Evolutionary conservation across 345 rosid species (phyloP).

Genomic region (Arabidopsis suecica): DNA sequence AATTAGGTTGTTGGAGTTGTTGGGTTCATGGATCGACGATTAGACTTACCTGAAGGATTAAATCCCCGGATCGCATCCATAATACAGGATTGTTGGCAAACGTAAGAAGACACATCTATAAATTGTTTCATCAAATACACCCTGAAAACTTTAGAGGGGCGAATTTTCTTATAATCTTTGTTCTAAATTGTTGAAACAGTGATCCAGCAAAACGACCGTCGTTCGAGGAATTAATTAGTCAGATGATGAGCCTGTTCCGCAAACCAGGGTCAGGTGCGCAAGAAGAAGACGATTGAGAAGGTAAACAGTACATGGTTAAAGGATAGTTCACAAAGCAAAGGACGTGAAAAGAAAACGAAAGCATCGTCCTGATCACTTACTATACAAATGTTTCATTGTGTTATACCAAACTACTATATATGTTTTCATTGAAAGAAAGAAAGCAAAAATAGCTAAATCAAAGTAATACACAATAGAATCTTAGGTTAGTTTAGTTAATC

Average conservation of each 20-base stretch:
- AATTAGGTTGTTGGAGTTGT: conserved; percentile 81
- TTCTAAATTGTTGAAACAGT: conserved; percentile 46
- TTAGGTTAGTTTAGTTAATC: background rate
- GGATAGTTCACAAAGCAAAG: conserved; percentile 11
- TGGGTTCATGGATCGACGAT: conserved; percentile 91
- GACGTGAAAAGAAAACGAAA: background rate
- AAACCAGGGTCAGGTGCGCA: conserved; percentile 40
- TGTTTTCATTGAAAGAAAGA: background rate
- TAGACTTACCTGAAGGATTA: conserved; percentile 75
- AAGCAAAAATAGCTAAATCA: background rate
- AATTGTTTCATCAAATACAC: background rate
- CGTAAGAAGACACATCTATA: conserved; percentile 44
- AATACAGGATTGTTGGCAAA: conserved; percentile 78
- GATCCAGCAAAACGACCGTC: conserved; percentile 73
- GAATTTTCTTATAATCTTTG: background rate
- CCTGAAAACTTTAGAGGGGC: background rate
- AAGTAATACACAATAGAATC: background rate
- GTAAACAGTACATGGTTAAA: background rate
- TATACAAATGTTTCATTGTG: conserved; percentile 20
- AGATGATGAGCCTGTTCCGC: conserved; percentile 56
- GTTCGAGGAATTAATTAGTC: conserved; percentile 70
- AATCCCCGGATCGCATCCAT: conserved; percentile 70
- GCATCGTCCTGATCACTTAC: background rate
- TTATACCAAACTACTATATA: background rate
- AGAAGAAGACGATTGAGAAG: conserved; percentile 38